These are phyloP conservation scores for Rhizopogon vesiculosus DNA, from an alignment of 768 basidiomycete species.

Conservation along the genomic window DNA sequence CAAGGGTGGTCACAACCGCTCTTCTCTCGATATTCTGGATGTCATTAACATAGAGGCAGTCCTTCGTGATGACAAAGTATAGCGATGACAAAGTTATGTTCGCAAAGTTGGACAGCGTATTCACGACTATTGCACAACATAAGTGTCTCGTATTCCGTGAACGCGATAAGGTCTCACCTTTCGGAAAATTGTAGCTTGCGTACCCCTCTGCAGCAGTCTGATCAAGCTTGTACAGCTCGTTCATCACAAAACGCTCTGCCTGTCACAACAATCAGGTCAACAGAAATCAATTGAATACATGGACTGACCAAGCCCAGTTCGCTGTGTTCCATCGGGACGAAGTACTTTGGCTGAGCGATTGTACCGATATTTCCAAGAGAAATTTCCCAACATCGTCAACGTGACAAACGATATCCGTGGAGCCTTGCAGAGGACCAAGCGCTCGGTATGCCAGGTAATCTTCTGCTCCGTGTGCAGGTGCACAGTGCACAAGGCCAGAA, in stretches of 20 bases:
- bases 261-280: too few relatives aligned
- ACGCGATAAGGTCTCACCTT: too few relatives aligned
- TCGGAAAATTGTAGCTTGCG: too few relatives aligned
- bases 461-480: slow-evolving; percentile 91
- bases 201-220: too few relatives aligned
- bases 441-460: slow-evolving; percentile 79
- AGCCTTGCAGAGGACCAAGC: slow-evolving; percentile 39
- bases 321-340: slow-evolving; percentile 18
- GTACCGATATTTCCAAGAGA: slow-evolving; percentile 68
- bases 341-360: slow-evolving; percentile 4
- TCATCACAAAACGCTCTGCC: too few relatives aligned
- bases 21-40: slow-evolving; percentile 48
- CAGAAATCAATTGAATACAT: too few relatives aligned
- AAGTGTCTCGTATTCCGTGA: too few relatives aligned
- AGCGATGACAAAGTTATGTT: too few relatives aligned
- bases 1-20: slow-evolving; percentile 65
- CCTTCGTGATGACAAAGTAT: too few relatives aligned
- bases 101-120: too few relatives aligned
- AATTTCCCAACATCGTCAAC: slow-evolving; percentile 73
- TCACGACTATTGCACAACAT: too few relatives aligned
- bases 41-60: slow-evolving; percentile 60
- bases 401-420: slow-evolving; percentile 63
- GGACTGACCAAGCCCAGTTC: slow-evolving; percentile 62
- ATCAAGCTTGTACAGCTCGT: too few relatives aligned
- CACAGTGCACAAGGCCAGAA: slow-evolving; percentile 92